A percentile compares a stretch with the other conserved stretches of the same genome.
Conservation (phyloP, 306 rosid species). For the Prunus campanulata region DNA sequence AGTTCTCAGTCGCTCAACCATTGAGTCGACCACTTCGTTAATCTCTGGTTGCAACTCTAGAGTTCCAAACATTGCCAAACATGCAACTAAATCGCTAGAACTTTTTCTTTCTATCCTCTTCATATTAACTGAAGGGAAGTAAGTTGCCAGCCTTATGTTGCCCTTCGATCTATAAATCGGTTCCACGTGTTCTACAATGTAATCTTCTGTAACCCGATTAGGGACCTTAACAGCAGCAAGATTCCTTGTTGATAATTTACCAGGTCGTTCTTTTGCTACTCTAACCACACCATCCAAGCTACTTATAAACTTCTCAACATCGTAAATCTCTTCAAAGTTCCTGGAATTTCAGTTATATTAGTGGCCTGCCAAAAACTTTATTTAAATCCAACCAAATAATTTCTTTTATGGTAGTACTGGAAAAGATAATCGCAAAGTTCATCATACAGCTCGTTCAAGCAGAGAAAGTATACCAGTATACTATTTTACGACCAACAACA, state of each 20-base stretch:
- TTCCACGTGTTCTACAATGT: conserved; percentile 69
- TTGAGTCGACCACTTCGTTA: conserved; percentile 71
- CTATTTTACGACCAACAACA: neutral
- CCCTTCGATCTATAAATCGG: conserved; percentile 71
- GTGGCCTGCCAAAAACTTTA: conserved; percentile 9
- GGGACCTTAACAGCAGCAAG: conserved; percentile 90
- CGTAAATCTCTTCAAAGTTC: conserved; percentile 86
- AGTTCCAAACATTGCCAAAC: conserved; percentile 95
- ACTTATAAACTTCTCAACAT: conserved; percentile 55
- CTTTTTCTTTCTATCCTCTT: conserved; percentile 54
- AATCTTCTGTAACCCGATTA: conserved; percentile 80
- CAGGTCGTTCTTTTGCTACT: conserved; percentile 68
- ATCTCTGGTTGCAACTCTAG: conserved; percentile 78
- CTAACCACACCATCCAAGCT: conserved; percentile 85
- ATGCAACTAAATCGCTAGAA: conserved; percentile 62
- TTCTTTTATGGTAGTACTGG: neutral
- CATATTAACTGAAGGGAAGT: conserved; percentile 90
- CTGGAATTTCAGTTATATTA: conserved; percentile 39
- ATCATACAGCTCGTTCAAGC: neutral
- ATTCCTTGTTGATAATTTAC: conserved; percentile 55
- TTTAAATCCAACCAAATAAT: neutral
- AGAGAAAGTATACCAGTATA: neutral
- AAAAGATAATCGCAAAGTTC: neutral
- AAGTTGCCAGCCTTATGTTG: conserved; percentile 81
- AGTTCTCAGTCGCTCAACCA: conserved; percentile 77